These are phyloP conservation scores for Aureobasidium sp. DNA, from an alignment of 2,329 filamentous ascomycete genomes.

Conservation along the genomic window DNA sequence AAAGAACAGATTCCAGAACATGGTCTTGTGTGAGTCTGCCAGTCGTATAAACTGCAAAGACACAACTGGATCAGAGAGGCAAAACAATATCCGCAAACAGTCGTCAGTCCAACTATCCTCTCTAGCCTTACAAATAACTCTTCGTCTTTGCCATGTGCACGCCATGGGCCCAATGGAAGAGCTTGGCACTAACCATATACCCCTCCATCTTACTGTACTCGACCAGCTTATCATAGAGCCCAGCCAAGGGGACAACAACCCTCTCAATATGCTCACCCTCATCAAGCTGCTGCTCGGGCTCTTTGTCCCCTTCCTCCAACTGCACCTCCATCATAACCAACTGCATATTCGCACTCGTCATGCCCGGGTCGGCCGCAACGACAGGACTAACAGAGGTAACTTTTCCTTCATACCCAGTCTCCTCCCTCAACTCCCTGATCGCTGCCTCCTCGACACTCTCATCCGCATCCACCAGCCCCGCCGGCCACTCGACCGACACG, in stretches of 20 bases:
- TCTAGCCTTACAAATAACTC: slow-evolving; percentile 8
- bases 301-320: slow-evolving; percentile 39
- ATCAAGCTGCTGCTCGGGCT: slow-evolving; percentile 50
- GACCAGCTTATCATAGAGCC: slow-evolving; percentile 47
- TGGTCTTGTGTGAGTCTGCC: too few relatives aligned
- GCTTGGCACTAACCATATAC: slow-evolving; percentile 47
- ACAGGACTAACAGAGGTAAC: slow-evolving; percentile 45
- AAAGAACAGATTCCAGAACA: too few relatives aligned
- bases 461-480: slow-evolving; percentile 48
- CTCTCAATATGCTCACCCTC: slow-evolving; percentile 54
- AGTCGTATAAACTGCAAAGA: too few relatives aligned
- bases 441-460: slow-evolving; percentile 48
- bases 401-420: slow-evolving; percentile 53
- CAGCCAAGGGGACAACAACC: slow-evolving; percentile 46
- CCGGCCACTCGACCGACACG: slow-evolving; percentile 51
- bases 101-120: too few relatives aligned
- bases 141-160: slow-evolving; percentile 33
- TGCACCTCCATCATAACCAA: slow-evolving; percentile 52
- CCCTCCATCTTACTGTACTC: slow-evolving; percentile 39
- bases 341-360: slow-evolving; percentile 28
- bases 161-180: slow-evolving; percentile 53
- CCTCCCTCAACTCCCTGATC: slow-evolving; percentile 50
- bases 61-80: too few relatives aligned
- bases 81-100: too few relatives aligned
- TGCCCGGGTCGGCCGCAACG: slow-evolving; percentile 52